Evolutionary conservation across 352 stramenopile genomes (phyloP), one percentile per base, ranked within the genome.

Genomic region (Halophytophthora batemanensis): DNA sequence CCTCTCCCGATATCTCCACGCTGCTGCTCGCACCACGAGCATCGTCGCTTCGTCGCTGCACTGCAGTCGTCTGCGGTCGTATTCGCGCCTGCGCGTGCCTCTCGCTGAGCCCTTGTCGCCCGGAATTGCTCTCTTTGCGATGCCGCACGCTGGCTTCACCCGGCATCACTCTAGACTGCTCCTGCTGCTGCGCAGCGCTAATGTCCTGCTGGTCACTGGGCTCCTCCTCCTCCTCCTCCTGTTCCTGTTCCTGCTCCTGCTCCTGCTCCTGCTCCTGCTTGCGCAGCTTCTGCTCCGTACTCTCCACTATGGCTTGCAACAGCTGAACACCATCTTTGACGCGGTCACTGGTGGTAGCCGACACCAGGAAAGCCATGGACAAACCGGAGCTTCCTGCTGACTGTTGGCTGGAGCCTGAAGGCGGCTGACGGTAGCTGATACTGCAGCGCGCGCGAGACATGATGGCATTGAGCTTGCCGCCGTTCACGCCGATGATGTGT

Each of bases 361-460:
- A 78, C 15, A 90, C 59, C 38, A 70, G 66, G 41, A 90, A 87
- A 18, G 51, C 65, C 59, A 90, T 72, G 6, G 45, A 53, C 45
- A 66, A 81, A 6, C 50, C 47, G 6, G 23, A 37, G 41, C n/a
- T n/a, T n/a, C n/a, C n/a, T n/a, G n/a, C 25, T 13, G 58, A 39
- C n/a, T 49, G 17, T 18, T n/a, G 28, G 17, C 35, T 19, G n/a
- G n/a, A n/a, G n/a, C n/a, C n/a, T n/a, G n/a, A n/a, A n/a, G n/a
- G n/a, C 17, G 52, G 46, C 23, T 73, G 60, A 14, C 59, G 67
- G 50, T 85, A 66, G 17, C 59, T 58, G 23, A 90, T 86, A 12
- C 59, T 73, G 52, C 74, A 86, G 19, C 79, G 71, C 17, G 74
- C 66, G 38, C 72, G 69, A 28, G 64, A 63, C 74, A 87, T 86